Base-by-base conservation (phyloP, 78 protist species). In the Dictyostelium brefeldianum region DNA sequence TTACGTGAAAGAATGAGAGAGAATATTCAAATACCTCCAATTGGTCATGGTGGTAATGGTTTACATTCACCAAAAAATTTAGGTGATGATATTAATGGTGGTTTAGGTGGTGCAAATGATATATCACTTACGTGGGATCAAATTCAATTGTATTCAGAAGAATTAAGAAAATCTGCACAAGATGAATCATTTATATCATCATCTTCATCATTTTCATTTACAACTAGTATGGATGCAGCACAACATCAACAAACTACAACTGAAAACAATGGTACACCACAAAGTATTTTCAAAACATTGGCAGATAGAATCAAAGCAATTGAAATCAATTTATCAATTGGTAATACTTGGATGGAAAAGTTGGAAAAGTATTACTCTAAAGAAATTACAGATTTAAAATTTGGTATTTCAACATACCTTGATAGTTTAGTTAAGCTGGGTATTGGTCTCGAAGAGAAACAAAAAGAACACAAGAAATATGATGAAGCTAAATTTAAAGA, bases 301-400 rank as follows among this genome's bases (percentile, higher is more conserved):
- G 92, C 92, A 48, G 82, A 83, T 48, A 46, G 87, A 48, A 75
- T 83, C 2, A 89, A 89, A 20, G 36, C 80, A 22, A 12, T 83
- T 31, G 96, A 92, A 31, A 83, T 83, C 65, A 84, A 75, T 69
- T 91, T 83, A 50, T 92, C 94, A 29, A 70, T 89, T 27, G 79
- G 84, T 11, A 70, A 75, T 78, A 50, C 41, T 36, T 89, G 64
- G 46, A 20, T 89, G n/a, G 89, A 89, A 56, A 81, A 78, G 46
- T 25, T 89, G 7, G 90, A 81, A 20, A 15, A 20, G 0, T 73
- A 59, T 31, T 81, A 81, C 27, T 59, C 82, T 10, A 46, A 57
- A n/a, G 36, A 18, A 17, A 25, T 90, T 25, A 62, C 22, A n/a
- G 29, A 17, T 15, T 43, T 90, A 22, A 59, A 48, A 20, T 43